Conservation (phyloP, 2,329 filamentous ascomycete species). For the Fusarium sp. region DNA sequence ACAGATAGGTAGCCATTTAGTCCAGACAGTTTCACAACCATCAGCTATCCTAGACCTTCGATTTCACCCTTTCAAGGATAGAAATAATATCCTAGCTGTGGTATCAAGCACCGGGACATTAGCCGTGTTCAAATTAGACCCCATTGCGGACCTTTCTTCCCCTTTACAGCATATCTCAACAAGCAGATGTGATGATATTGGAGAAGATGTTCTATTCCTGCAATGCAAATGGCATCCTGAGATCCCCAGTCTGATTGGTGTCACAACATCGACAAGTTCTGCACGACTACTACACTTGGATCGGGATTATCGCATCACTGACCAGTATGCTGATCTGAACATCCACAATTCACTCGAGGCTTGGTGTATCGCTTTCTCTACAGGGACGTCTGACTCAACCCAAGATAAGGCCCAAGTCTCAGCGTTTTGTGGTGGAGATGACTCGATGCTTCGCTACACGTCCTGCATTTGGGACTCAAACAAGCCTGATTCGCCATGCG, state of each 20-base stretch:
- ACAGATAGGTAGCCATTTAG: conserved; percentile 59
- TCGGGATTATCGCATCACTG: conserved; percentile 56
- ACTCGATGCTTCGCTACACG: conserved; percentile 70
- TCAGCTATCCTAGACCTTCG: conserved; percentile 88
- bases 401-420: conserved; percentile 52
- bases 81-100: conserved; percentile 72
- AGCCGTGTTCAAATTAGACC: conserved; percentile 71
- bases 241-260: conserved; percentile 67
- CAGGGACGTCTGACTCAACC: conserved; percentile 41
- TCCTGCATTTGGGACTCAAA: conserved; percentile 50
- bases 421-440: conserved; percentile 81
- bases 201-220: conserved; percentile 73
- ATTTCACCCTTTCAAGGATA: conserved; percentile 70
- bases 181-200: conserved; percentile 63
- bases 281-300: conserved; percentile 69
- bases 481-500: conserved; percentile 20
- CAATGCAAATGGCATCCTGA: conserved; percentile 80
- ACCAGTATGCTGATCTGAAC: conserved; percentile 53
- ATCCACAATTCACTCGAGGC: conserved; percentile 73
- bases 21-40: conserved; percentile 72
- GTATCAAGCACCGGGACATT: conserved; percentile 83
- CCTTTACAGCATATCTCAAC: conserved; percentile 59
- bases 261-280: conserved; percentile 78
- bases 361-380: conserved; percentile 77
- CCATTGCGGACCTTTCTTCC: conserved; percentile 49